Percentiles rank a stretch among this genome's conserved stretches.
These are phyloP conservation scores for Ceratocystis albifundus DNA, from an alignment of 2,329 filamentous ascomycete species.

Conservation along the genomic window DNA sequence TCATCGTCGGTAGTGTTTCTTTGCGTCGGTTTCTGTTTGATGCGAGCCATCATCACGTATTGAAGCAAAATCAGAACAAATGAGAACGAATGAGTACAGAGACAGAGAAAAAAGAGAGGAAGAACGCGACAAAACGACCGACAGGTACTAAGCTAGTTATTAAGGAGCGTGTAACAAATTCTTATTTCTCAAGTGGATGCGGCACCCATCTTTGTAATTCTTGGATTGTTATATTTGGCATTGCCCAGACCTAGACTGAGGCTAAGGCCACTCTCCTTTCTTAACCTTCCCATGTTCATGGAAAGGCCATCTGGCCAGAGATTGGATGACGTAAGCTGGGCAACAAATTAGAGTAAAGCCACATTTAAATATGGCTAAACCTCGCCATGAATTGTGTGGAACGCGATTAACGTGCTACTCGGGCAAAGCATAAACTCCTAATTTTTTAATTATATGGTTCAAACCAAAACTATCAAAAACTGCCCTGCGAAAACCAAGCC, in stretches of 20 bases:
- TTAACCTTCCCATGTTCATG: neutral
- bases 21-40: conserved; percentile 56
- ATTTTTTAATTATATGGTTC: conserved; percentile 20
- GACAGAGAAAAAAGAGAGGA: conserved; percentile 20
- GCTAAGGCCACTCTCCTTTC: neutral
- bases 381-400: neutral
- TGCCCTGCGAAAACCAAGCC: conserved; percentile 15
- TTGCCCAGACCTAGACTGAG: neutral
- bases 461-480: conserved; percentile 16
- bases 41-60: conserved; percentile 60
- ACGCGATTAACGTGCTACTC: conserved; percentile 14
- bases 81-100: neutral
- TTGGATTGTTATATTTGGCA: conserved; percentile 22
- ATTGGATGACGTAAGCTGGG: conserved; percentile 5
- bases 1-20: conserved; percentile 53
- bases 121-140: conserved; percentile 21
- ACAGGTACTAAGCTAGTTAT: conserved; percentile 16
- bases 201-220: neutral
- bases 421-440: conserved; percentile 10
- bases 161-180: neutral
- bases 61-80: too few species aligned
- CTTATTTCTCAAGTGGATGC: neutral
- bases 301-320: conserved; percentile 14
- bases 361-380: too few species aligned
- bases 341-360: neutral